Evolutionary conservation across 257 asterid genomes (phyloP), one percentile per base, ranked within the genome.

Genomic region (Mentha longifolia): DNA sequence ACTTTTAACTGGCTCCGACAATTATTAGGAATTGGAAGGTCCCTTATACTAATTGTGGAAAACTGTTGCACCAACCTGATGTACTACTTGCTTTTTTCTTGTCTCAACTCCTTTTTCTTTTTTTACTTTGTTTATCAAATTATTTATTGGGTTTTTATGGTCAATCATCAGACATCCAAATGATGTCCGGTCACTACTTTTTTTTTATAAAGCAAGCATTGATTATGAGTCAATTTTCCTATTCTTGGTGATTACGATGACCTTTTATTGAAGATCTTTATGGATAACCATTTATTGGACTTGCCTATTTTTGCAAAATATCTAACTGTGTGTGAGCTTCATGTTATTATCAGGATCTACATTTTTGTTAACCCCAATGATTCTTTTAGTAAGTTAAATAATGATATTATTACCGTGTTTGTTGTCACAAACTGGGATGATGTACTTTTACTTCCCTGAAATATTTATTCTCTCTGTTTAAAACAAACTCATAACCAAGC

Each of bases 31-130:
- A 74, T 31, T 47, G 35, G 61, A 33, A 6, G 70, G 65, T 55
- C 52, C 37, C 64, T 55, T 70, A 41, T 47, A 67, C 64, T 61
- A 39, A 69, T 65, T 49, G 54, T 69, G 41, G 70, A 54, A 50
- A 50, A 74, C 83, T 79, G 58, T 70, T 79, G 13, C 77, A 65
- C 77, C 79, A 58, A 70, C 74, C 67, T 49, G 61, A 31, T 49
- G 45, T 46, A 33, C 47, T 41, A 58, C 61, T 33, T 57, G 45
- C 20, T 35, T 73, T 78, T 54, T 22, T 73, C 58, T 17, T 52
- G 41, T 46, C 65, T 50, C 47, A 25, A 70, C 3, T 15, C 35
- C 72, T 52, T 70, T 45, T 59, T 35, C 8, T 9, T 19, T 30
- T 35, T 7, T 71, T 8, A 13, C 58, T 57, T 28, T 46, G 41